A percentile compares a stretch with the other conserved stretches of the same genome.
Conservation (phyloP, 2,329 filamentous ascomycete genomes). For the Exophiala oligosperma region DNA sequence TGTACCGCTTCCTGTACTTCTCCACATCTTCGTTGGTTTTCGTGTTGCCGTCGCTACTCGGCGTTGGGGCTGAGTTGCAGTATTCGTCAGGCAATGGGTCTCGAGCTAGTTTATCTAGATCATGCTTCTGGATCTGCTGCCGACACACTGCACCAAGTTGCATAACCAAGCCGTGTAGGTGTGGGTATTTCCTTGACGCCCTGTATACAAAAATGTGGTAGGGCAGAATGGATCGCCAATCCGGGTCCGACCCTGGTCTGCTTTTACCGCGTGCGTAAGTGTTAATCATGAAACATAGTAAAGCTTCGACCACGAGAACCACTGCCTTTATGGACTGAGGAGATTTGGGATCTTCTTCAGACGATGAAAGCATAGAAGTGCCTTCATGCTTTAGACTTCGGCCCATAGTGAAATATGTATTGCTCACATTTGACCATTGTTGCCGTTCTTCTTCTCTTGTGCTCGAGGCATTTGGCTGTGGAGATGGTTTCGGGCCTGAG, state of each 20-base stretch:
- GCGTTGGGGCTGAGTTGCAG: constrained; percentile 40
- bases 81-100: constrained; percentile 42
- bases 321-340: constrained; percentile 17
- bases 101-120: constrained; percentile 45
- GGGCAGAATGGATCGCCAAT: constrained; percentile 49
- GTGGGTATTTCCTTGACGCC: constrained; percentile 39
- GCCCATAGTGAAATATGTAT: constrained; percentile 44
- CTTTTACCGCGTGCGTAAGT: constrained; percentile 45
- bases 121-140: constrained; percentile 45
- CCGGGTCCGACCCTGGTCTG: constrained; percentile 38
- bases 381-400: constrained; percentile 49
- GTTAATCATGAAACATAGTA: constrained; percentile 50
- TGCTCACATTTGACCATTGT: constrained; percentile 45
- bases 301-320: constrained; percentile 39
- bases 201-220: constrained; percentile 48
- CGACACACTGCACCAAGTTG: constrained; percentile 49
- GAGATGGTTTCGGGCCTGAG: constrained; percentile 21
- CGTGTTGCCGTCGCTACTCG: constrained; percentile 45
- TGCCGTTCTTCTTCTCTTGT: constrained; percentile 37
- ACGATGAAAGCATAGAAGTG: constrained; percentile 18
- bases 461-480: constrained; percentile 28
- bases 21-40: constrained; percentile 32
- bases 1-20: constrained; percentile 41
- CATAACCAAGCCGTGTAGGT: constrained; percentile 45
- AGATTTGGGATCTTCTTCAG: constrained; percentile 37